Evolutionary conservation across 1,284 basidiomycete genomes (phyloP), one percentile per base, ranked within the genome.

Genomic region (Rhodotorula sp.): DNA sequence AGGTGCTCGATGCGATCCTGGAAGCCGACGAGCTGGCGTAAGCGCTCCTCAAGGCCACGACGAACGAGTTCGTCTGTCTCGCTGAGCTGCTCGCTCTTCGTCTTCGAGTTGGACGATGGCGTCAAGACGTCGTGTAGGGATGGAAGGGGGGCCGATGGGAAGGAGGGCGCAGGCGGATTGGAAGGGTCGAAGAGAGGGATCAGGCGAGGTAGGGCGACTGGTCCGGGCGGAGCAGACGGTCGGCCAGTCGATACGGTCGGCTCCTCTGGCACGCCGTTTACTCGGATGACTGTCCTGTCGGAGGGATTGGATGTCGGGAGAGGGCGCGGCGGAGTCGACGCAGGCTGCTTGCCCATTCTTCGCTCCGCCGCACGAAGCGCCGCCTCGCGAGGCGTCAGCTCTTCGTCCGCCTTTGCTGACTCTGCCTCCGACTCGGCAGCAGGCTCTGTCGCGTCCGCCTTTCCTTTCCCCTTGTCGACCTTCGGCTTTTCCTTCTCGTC

Each of bases 151-250:
- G 28, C 13, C 37, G 48, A 34, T 53, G 60, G 47, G n/a, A 24
- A 56, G 31, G 28, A 64, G 28, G 28, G 50, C 0, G 57, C 58
- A 37, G 16, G 56, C 24, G 4, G 55, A 65, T 57, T 61, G n/a
- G 52, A n/a, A 4, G 56, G 65, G 44, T 64, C 65, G 67, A 72
- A 72, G n/a, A 75, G 66, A 2, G 71, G 70, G 30, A 73, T 69
- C 28, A 75, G 62, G 47, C 66, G 66, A n/a, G 66, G 66, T 1
- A 50, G 2, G 59, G 31, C 48, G 48, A 59, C 52, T n/a, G 61
- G 26, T 34, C 46, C 8, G 13, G 28, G 7, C 11, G 52, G 46
- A 13, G 13, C 34, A 4, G 37, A 13, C 37, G 60, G 20, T 52
- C 34, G 59, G 18, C 30, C n/a, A 50, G 44, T 1, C 1, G 54